A percentile compares a stretch with the other conserved stretches of the same genome.
phyloP scores from a whole-genome alignment of 2,329 filamentous ascomycete species.

The Aaosphaeria pasadenensis region DNA sequence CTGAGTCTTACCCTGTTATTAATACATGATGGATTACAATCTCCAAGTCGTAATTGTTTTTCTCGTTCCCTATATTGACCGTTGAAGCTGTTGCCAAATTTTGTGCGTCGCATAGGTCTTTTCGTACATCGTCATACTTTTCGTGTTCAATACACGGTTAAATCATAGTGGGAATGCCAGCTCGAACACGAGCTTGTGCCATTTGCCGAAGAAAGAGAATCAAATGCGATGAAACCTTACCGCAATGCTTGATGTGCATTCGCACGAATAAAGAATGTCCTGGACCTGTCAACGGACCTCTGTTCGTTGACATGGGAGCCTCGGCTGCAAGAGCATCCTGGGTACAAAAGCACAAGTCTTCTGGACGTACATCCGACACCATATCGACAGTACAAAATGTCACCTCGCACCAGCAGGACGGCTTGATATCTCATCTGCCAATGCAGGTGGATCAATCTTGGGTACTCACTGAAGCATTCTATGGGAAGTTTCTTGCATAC shows the following conservation, averaged over 20 bases:
- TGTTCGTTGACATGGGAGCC: constrained; percentile 30
- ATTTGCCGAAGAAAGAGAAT: constrained; percentile 31
- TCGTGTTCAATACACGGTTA: too few species aligned
- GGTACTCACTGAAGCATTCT: constrained; percentile 23
- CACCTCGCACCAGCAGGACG: not conserved
- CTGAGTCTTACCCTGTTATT: too few species aligned
- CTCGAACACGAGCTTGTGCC: constrained; percentile 23
- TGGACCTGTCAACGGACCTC: constrained; percentile 19
- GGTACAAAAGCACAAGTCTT: constrained; percentile 9
- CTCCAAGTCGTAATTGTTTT: too few species aligned
- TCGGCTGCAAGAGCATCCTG: constrained; percentile 2
- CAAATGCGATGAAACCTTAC: constrained; percentile 29
- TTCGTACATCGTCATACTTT: too few species aligned
- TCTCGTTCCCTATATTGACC: too few species aligned
- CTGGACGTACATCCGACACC: not conserved
- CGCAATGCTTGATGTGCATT: constrained; percentile 28
- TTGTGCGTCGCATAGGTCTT: too few species aligned
- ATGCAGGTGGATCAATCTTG: constrained; percentile 13
- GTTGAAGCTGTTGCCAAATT: too few species aligned
- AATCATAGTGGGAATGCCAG: constrained; percentile 12
- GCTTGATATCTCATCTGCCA: constrained; percentile 1
- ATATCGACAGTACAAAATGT: not conserved
- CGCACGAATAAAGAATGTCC: constrained; percentile 20
- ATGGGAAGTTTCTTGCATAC: constrained; percentile 20
- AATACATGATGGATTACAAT: too few species aligned